Base-by-base conservation (phyloP, 2,329 filamentous ascomycete species). In the Pseudopithomyces chartarum region DNA sequence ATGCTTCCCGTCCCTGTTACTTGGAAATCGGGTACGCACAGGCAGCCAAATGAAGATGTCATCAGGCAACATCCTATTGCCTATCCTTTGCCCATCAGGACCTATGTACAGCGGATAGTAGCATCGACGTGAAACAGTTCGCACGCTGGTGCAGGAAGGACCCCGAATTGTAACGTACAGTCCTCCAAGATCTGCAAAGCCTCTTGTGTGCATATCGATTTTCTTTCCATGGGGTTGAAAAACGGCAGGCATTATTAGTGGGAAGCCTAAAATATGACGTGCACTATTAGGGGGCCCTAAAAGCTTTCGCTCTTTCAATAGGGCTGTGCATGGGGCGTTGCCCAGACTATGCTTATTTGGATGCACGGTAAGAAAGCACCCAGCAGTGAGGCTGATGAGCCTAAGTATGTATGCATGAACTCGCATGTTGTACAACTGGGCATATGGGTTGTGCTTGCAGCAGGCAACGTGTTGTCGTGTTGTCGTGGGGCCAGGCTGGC, bases 311-410 rank as follows among this genome's bases (percentile, higher is more conserved):
- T 22, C 20, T 51, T 11, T 32, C 34, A 23, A 36, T n/a, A 51
- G 48, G 48, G 48, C 48, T 51, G 48, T 51, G 48, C 48, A 51
- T 23, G 38, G 34, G 48, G 48, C 48, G 36, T 39, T 3, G 48
- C 36, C 36, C 42, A 51, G 38, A 22, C 23, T n/a, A 51, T 42
- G 36, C 48, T 51, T 20, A 22, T 32, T 32, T 42, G 48, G 17
- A 33, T n/a, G 48, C 48, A 42, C 22, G 32, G 48, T 51, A 32
- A 42, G 48, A 39, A 26, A 42, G 15, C 38, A n/a, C 48, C n/a
- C 12, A 10, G 23, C n/a, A 26, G 20, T 40, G 36, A 51, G 48
- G 36, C 34, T 49, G 19, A 39, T 34, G 20, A n/a, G 29, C 44
- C 20, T 34, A 48, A 36, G 29, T 32, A 48, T 48, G 29, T n/a